Evolutionary conservation across 305 asterid genomes (phyloP), one percentile per base, ranked within the genome.

Genomic region (Solanum hybrid): DNA sequence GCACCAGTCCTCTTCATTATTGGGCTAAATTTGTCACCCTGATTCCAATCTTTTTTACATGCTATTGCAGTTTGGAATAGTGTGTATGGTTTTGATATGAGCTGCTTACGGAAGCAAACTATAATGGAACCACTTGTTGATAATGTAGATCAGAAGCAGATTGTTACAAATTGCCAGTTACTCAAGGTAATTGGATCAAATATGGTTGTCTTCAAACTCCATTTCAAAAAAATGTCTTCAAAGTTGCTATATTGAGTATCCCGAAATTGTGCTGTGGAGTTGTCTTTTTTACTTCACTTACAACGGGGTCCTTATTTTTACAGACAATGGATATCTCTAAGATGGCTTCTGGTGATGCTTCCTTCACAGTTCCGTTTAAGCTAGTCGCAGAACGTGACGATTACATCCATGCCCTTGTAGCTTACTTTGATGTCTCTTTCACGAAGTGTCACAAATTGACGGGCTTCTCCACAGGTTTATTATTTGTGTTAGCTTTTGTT

Each of bases 301-400:
- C 87, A 84, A 17, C 7, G 5, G 42, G 22, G 16, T 46, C 40
- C 7, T 91, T n/a, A 76, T 87, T 90, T n/a, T 88, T 88, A 88
- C 92, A 97, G 98, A 94, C 98, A 11, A 95, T 97, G 98, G 97
- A 97, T 93, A 97, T 97, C 86, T 96, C 98, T 31, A 97, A 94
- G 95, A 97, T 97, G 99, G 90, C 92, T 78, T 46, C 96, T 10
- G 98, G 91, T 7, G 99, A 96, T 91, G 97, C 96, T 88, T 96
- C 99, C 60, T 97, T 97, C 92, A 95, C 95, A 32, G 98, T 96
- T 72, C 98, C 98, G 75, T 96, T 97, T 93, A 97, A 97, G 95
- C 96, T 97, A 26, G 94, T 96, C 73, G 99, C 98, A 29, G 96
- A 93, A 89, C 96, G 97, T 2, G 97, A 96, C 64, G 98, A 96